Percentiles rank a stretch among this genome's conserved stretches.
Conservation (phyloP, 495 filamentous ascomycete species). For the Stereocaulon alpinum region DNA sequence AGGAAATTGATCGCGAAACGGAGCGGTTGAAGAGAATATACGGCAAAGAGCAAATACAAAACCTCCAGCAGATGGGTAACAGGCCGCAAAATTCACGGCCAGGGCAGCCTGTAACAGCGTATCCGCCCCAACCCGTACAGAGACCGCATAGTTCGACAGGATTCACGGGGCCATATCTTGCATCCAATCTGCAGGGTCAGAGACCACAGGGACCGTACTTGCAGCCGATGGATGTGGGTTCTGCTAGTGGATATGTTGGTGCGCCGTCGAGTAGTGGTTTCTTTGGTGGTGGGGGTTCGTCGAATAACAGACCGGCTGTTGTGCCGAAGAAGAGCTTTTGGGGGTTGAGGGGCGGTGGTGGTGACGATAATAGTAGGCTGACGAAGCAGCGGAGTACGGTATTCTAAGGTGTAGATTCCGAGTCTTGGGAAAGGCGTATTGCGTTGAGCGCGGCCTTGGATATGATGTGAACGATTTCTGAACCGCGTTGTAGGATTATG, state of each 20-base stretch:
- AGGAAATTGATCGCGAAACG: slow-evolving; percentile 74
- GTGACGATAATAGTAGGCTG: slow-evolving; percentile 28
- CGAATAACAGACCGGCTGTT: slow-evolving; percentile 15
- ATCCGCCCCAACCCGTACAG: slow-evolving; percentile 19
- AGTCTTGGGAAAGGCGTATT: not conserved
- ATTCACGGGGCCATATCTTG: slow-evolving; percentile 6
- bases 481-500: no score
- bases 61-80: slow-evolving; percentile 25
- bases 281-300: slow-evolving; percentile 17
- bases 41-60: slow-evolving; percentile 43
- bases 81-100: slow-evolving; percentile 6
- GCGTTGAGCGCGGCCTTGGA: not conserved
- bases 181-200: slow-evolving; percentile 14
- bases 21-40: slow-evolving; percentile 67
- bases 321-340: slow-evolving; percentile 43
- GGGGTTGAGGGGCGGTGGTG: slow-evolving; percentile 28
- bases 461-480: not conserved
- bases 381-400: slow-evolving; percentile 45
- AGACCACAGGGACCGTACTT: slow-evolving; percentile 23
- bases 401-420: slow-evolving; percentile 28
- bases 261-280: slow-evolving; percentile 20
- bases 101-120: slow-evolving; percentile 8
- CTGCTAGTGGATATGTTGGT: slow-evolving; percentile 12
- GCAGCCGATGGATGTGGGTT: slow-evolving; percentile 14
- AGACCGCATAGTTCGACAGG: slow-evolving; percentile 20